phyloP scores from a whole-genome alignment of 805 yeast genomes.

The Candida hungchunana region DNA sequence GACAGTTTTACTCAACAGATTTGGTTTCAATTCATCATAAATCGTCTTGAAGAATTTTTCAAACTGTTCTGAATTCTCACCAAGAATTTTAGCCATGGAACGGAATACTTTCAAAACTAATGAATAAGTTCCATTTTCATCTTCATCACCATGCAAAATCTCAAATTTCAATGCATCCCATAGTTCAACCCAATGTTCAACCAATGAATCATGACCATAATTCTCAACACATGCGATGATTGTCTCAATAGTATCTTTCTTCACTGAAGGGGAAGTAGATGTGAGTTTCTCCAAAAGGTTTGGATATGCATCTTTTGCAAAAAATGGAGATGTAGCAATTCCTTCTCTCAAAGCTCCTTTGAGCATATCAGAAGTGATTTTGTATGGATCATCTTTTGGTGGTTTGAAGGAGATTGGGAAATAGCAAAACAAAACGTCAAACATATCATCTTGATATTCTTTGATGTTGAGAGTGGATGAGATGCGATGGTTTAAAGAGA shows the following conservation, averaged over 20 bases:
- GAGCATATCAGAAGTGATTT: constrained; percentile 70
- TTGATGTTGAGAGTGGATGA: constrained; percentile 55
- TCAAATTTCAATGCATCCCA: constrained; percentile 92
- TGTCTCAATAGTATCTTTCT: constrained; percentile 69
- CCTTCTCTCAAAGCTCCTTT: constrained; percentile 58
- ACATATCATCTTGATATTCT: constrained; percentile 58
- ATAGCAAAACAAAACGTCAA: constrained; percentile 89
- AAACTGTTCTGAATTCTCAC: constrained; percentile 29
- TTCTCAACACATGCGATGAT: constrained; percentile 49
- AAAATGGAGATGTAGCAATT: constrained; percentile 54
- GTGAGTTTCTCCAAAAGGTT: constrained; percentile 75
- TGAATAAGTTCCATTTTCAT: constrained; percentile 38
- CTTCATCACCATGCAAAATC: constrained; percentile 72
- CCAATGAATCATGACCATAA: constrained; percentile 46
- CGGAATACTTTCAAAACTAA: constrained; percentile 42
- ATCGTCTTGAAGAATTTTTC: constrained; percentile 37
- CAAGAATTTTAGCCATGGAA: constrained; percentile 38
- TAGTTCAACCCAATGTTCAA: constrained; percentile 62
- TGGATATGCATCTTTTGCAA: constrained; percentile 71
- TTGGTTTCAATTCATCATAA: constrained; percentile 49
- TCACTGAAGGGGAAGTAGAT: constrained; percentile 67
- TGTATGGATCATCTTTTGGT: constrained; percentile 84
- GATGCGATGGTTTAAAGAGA: constrained; percentile 43
- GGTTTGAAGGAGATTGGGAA: constrained; percentile 95
- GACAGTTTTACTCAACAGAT: constrained; percentile 47